Percentiles rank a stretch among this genome's conserved stretches.
phyloP scores from a whole-genome alignment of 345 rosid species.

The Firmiana major region DNA sequence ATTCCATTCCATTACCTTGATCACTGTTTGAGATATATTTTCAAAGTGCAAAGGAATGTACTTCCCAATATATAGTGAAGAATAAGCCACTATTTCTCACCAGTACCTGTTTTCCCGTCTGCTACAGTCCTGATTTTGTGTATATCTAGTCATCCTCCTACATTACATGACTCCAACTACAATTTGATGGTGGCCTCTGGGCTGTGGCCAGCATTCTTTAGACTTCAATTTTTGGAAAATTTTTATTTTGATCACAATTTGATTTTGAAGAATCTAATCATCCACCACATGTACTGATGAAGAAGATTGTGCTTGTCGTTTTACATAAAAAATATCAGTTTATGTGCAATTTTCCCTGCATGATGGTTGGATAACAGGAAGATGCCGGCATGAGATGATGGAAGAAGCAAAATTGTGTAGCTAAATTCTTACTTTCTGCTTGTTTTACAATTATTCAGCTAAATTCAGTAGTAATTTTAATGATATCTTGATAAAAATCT shows the following conservation, averaged over 20 bases:
- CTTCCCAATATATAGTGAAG: neutral
- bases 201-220: neutral
- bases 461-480: too few species aligned
- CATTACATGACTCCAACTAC: neutral
- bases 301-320: neutral
- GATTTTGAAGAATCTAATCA: neutral
- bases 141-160: too few species aligned
- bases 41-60: neutral
- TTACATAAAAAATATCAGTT: neutral
- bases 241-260: neutral
- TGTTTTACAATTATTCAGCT: too few species aligned
- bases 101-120: too few species aligned
- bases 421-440: too few species aligned
- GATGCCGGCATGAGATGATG: too few species aligned
- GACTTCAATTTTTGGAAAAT: neutral
- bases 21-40: neutral
- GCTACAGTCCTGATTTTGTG: too few species aligned
- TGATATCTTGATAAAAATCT: too few species aligned
- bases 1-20: neutral
- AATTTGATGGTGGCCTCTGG: neutral
- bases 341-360: neutral
- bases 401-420: too few species aligned
- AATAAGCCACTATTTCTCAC: neutral
- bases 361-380: too few species aligned
- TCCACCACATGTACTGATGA: neutral